phyloP scores from a whole-genome alignment of 805 yeast species.

The Ogataea chonburiensis region DNA sequence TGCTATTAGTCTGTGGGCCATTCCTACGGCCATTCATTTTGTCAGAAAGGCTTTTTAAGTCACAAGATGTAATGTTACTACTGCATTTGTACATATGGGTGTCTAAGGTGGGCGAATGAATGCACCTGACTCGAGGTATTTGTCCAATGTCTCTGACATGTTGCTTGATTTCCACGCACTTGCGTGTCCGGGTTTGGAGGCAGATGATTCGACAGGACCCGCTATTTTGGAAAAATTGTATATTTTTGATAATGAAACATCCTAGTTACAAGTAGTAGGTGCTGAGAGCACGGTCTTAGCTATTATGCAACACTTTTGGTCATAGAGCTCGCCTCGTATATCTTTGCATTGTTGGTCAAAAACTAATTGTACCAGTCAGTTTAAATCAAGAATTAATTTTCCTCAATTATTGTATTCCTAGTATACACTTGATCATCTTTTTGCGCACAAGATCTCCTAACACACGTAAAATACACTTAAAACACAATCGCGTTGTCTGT shows the following conservation, averaged over 20 bases:
- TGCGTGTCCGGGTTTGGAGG: no score
- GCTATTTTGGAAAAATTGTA: no score
- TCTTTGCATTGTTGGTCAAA: no score
- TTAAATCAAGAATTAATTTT: conserved; percentile 5
- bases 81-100: conserved; percentile 9
- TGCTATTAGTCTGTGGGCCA: conserved; percentile 62
- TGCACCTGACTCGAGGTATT: no score
- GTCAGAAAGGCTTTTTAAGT: conserved; percentile 41
- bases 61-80: background rate
- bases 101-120: background rate
- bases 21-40: conserved; percentile 56
- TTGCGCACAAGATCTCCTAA: conserved; percentile 1
- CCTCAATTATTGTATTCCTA: conserved; percentile 4
- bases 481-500: no score
- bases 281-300: no score
- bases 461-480: background rate
- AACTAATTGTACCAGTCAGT: no score
- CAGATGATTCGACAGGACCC: no score
- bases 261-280: no score
- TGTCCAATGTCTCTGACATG: background rate
- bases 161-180: conserved; percentile 1
- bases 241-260: no score
- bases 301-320: no score
- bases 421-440: conserved; percentile 2
- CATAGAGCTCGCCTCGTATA: no score